Base-by-base conservation (phyloP, 2,329 filamentous ascomycete genomes). In the Metarhizium humberi region DNA sequence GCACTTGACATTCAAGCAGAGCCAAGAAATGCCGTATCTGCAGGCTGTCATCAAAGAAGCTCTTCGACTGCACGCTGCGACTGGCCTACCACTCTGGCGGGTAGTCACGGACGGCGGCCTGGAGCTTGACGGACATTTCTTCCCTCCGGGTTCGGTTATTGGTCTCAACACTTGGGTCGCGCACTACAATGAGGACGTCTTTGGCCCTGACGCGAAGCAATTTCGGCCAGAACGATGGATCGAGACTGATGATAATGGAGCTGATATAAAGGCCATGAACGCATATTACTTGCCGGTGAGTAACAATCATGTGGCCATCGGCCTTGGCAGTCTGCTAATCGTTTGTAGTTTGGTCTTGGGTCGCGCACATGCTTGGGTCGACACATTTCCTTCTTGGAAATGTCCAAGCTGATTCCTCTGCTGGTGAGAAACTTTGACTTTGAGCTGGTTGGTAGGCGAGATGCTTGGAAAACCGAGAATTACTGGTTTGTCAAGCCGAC, bases 31-130 rank as follows among this genome's bases (percentile, higher is more conserved):
- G 61, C 76, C 75, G 0, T 82, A 80, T 57, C 67, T 81, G n/a
- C 76, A 81, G 57, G 78, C 77, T 0, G 72, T 76, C 6, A 74
- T 81, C 51, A 78, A 79, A 55, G 78, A 81, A 61, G 74, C 75
- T 0, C 62, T 81, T 8, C 71, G 79, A n/a, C 64, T 81, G 45
- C 74, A 79, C 55, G 69, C 78, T 4, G 73, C 76, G 3, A 72
- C 73, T 0, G 77, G 75, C 4, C 62, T 81, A 25, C 25, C 25
- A 4, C 25, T 25, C 25, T 25, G 25, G 25, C 25, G 25, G 25
- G 25, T 25, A 25, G 25, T 25, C 25, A 25, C 25, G 25, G 25
- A 25, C 25, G 25, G 25, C 25, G 25, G 25, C 25, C 25, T 25
- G 25, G 25, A 25, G 25, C 25, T 25, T 25, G 25, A 25, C 25